Base-by-base conservation (phyloP, 1,139 yeast species). In the Hanseniaspora sp. region DNA sequence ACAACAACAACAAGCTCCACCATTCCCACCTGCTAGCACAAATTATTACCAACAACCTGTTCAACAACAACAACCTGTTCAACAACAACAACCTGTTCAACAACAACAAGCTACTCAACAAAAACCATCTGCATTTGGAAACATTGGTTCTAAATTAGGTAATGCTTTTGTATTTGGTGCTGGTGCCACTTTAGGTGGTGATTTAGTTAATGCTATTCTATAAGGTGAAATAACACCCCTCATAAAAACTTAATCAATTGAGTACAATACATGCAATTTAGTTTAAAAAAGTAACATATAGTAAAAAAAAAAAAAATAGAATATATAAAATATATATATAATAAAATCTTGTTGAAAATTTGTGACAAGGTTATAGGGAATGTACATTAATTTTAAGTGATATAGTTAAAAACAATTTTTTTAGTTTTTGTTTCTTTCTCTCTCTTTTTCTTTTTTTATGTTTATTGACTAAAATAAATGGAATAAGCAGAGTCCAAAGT, bases 111-210 rank as follows among this genome's bases (percentile, higher is more conserved):
- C 63, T 43, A 59, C 59, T 37, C 62, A 62, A 30, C 61, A 63
- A 18, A 56, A 56, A 11, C 59, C 59, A 33, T 52, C 58, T 29
- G 74, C 71, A 9, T 65, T 84, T 55, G 80, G 78, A 67, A 83
- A 77, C 66, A 79, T 86, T 62, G 96, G 96, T 18, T 75, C 86
- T 56, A 83, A 86, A 69, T 72, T 90, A 55, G 96, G 96, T 54
- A 83, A 87, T 62, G 96, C 96, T 7, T 95, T 95, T 33, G 80
- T 90, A 57, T 90, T 87, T 61, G 97, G 97, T 69, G 97, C 96
- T 23, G 98, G 98, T 74, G 96, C 97, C 43, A 84, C 96, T 1
- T 74, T 90, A 55, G 97, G 98, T 63, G 77, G 92, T 52, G 92
- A 90, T 64, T 60, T 92, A 55, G 87, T 92, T 59, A 83, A 90